Percentiles rank a stretch among this genome's conserved stretches.
Conservation (phyloP, 1,284 basidiomycete genomes). For the Pseudozyma sp. region DNA sequence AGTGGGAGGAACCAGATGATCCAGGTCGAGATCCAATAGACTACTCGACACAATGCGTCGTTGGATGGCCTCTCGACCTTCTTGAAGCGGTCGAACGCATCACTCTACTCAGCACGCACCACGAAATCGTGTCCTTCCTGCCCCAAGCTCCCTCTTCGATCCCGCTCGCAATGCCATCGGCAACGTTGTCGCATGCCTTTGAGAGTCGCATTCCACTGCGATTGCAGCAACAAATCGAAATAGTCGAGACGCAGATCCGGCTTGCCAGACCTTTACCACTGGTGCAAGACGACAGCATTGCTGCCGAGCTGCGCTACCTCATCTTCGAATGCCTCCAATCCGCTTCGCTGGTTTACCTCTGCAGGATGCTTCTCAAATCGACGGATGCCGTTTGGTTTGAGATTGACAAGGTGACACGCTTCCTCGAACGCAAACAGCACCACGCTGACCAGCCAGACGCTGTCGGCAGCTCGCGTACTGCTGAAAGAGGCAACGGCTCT, state of each 20-base stretch:
- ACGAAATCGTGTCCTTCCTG: conserved; percentile 4
- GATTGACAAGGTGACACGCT: conserved; percentile 23
- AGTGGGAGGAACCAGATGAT: conserved; percentile 18
- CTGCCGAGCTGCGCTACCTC: conserved; percentile 29
- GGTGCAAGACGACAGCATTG: conserved; percentile 25
- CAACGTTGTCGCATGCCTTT: conserved; percentile 13
- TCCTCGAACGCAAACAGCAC: conserved; percentile 25
- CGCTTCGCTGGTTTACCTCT: conserved; percentile 25
- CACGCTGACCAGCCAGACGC: neutral
- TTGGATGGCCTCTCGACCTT: conserved; percentile 32
- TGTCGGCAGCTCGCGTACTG: neutral
- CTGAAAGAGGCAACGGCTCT: neutral
- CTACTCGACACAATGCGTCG: conserved; percentile 24
- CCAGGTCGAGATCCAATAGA: conserved; percentile 8
- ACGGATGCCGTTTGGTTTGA: conserved; percentile 24
- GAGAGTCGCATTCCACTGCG: conserved; percentile 9
- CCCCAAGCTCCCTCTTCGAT: conserved; percentile 5
- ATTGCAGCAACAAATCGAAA: conserved; percentile 14
- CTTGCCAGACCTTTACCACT: conserved; percentile 15
- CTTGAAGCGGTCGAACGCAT: conserved; percentile 29
- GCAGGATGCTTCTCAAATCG: conserved; percentile 17
- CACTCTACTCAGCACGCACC: conserved; percentile 1
- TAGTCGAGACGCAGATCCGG: conserved; percentile 26
- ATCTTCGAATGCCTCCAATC: conserved; percentile 29
- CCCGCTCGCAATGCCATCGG: conserved; percentile 14